phyloP scores from a whole-genome alignment of 495 filamentous ascomycete species.

The Lasiosphaeria ovina region DNA sequence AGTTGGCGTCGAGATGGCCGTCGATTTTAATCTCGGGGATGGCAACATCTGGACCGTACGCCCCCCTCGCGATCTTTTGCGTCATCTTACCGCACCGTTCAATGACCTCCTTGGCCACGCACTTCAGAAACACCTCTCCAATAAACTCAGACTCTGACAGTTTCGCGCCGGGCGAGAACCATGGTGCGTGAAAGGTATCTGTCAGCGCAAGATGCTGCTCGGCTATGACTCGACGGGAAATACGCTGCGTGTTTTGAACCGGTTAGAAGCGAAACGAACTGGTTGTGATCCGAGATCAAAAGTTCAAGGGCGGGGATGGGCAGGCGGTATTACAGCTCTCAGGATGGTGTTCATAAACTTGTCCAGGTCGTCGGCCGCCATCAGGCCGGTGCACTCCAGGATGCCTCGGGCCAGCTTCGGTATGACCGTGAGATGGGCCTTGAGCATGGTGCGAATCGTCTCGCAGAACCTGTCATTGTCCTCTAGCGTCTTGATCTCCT shows the following conservation, averaged over 20 bases:
- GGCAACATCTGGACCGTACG: constrained; percentile 62
- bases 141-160: constrained; percentile 79
- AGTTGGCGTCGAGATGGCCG: constrained; percentile 84
- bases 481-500: constrained; percentile 77
- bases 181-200: constrained; percentile 89
- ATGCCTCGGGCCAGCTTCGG: constrained; percentile 93
- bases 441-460: constrained; percentile 71
- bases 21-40: constrained; percentile 82
- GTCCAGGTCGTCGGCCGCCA: constrained; percentile 77
- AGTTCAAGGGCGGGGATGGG: neutral
- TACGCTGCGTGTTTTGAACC: constrained; percentile 56
- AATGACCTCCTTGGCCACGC: constrained; percentile 87
- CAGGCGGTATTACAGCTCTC: constrained; percentile 67
- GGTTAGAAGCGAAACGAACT: neutral
- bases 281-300: constrained; percentile 6
- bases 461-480: constrained; percentile 91
- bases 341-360: constrained; percentile 93
- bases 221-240: constrained; percentile 92
- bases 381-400: constrained; percentile 76
- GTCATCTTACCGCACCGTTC: constrained; percentile 74
- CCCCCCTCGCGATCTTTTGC: constrained; percentile 64
- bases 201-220: constrained; percentile 97
- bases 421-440: constrained; percentile 89
- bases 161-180: constrained; percentile 83
- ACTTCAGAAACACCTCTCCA: constrained; percentile 92